A percentile compares a stretch with the other conserved stretches of the same genome.
phyloP scores from a whole-genome alignment of 2,329 filamentous ascomycete species.

The Cladosporium phlei region DNA sequence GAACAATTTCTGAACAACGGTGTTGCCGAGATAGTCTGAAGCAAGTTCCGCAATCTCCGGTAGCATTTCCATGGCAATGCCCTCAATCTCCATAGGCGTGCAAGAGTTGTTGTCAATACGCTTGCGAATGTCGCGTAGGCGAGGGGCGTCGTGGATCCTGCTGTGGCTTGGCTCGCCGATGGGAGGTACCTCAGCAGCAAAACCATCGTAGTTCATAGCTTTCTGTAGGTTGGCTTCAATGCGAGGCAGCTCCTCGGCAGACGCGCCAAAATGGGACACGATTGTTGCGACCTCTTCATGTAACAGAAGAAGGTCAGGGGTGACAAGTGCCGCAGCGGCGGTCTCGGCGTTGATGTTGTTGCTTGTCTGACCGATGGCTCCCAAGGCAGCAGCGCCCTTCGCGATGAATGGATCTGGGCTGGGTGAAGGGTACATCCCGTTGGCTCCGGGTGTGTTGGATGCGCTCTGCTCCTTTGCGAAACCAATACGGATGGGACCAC shows the following conservation, averaged over 20 bases:
- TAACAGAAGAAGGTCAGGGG: conserved; percentile 71
- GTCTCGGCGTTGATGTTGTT: conserved; percentile 41
- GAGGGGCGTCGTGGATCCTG: conserved; percentile 86
- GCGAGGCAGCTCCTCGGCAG: conserved; percentile 67
- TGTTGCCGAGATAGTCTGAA: conserved; percentile 96
- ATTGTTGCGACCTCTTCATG: conserved; percentile 79
- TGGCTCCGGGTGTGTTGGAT: conserved; percentile 80
- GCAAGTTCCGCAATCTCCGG: conserved; percentile 92
- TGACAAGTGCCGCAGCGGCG: conserved; percentile 54
- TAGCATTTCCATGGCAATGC: conserved; percentile 87
- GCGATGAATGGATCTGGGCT: conserved; percentile 75
- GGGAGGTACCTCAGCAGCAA: conserved; percentile 79
- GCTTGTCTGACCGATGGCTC: conserved; percentile 27
- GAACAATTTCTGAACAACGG: conserved; percentile 98
- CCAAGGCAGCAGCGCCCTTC: conserved; percentile 34
- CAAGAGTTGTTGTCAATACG: conserved; percentile 93
- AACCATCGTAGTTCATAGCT: conserved; percentile 69
- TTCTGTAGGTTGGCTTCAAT: conserved; percentile 71
- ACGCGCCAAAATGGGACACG: conserved; percentile 81
- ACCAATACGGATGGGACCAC: conserved; percentile 89
- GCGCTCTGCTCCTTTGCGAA: conserved; percentile 94
- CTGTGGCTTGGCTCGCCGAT: conserved; percentile 84
- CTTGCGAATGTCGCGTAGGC: conserved; percentile 92
- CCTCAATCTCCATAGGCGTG: conserved; percentile 81
- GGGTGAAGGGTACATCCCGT: conserved; percentile 81